phyloP scores from a whole-genome alignment of 2,329 filamentous ascomycete genomes.

The Fusarium cicatricum region DNA sequence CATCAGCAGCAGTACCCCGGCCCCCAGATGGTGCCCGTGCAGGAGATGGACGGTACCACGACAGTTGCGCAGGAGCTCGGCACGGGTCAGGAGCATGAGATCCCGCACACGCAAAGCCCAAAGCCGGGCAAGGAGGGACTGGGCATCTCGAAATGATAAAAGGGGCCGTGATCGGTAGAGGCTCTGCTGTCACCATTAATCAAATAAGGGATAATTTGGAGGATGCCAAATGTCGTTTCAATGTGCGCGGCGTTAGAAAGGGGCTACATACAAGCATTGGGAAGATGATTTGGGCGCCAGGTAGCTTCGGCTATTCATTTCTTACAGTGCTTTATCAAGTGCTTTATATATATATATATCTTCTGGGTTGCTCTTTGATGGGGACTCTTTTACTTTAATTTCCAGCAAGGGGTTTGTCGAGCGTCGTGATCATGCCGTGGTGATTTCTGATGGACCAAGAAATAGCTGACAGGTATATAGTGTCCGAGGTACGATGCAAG shows the following conservation, averaged over 20 bases:
- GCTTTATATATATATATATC: neutral
- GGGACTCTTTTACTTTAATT: too few relatives aligned
- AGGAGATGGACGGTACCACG: slow-evolving; percentile 37
- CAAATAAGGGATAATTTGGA: neutral
- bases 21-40: slow-evolving; percentile 24
- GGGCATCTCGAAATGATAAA: slow-evolving; percentile 5
- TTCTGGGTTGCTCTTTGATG: neutral
- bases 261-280: neutral
- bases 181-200: neutral
- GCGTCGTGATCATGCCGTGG: too few relatives aligned
- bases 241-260: neutral
- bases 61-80: slow-evolving; percentile 32
- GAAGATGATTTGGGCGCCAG: too few relatives aligned
- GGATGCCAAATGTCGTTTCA: neutral
- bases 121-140: slow-evolving; percentile 9
- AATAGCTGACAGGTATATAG: too few relatives aligned
- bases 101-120: slow-evolving; percentile 1
- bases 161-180: neutral
- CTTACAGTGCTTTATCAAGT: neutral
- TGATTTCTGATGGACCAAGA: too few relatives aligned
- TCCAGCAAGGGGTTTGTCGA: too few relatives aligned
- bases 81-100: slow-evolving; percentile 26
- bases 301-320: slow-evolving; percentile 1
- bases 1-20: slow-evolving; percentile 21
- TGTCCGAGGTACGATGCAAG: too few relatives aligned